Conservation (phyloP, 495 filamentous ascomycete species). For the Peziza echinospora region DNA sequence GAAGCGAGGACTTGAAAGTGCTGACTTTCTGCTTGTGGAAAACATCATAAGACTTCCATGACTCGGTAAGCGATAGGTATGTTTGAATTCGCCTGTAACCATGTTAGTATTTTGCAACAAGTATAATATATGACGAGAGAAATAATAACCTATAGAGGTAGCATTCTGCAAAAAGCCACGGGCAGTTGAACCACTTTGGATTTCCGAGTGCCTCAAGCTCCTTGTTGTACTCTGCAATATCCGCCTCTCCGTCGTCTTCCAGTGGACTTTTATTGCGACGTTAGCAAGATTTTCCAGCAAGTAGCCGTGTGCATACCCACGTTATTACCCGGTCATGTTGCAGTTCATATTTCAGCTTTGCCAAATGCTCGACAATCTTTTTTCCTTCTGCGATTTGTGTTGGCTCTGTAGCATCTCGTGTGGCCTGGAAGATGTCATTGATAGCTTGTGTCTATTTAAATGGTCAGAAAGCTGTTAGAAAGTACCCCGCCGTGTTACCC, state of each 20-base stretch:
- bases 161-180: slow-evolving; percentile 86
- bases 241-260: slow-evolving; percentile 54
- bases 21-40: slow-evolving; percentile 79
- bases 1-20: slow-evolving; percentile 80
- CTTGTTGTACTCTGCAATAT: slow-evolving; percentile 64
- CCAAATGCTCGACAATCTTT: slow-evolving; percentile 55
- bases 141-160: slow-evolving; percentile 58
- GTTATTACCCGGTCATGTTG: slow-evolving; percentile 71
- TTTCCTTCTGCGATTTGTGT: slow-evolving; percentile 63
- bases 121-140: neutral
- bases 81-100: slow-evolving; percentile 46
- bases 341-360: slow-evolving; percentile 79
- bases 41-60: slow-evolving; percentile 86
- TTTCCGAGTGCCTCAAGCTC: slow-evolving; percentile 56
- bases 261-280: too few species aligned
- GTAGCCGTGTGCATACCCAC: slow-evolving; percentile 36
- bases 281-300: too few species aligned
- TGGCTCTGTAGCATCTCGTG: slow-evolving; percentile 35
- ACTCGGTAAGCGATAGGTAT: slow-evolving; percentile 49
- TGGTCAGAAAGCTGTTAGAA: neutral
- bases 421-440: slow-evolving; percentile 70
- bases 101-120: neutral
- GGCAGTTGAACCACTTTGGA: slow-evolving; percentile 57
- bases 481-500: neutral
- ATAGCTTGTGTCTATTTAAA: slow-evolving; percentile 66